Conservation (phyloP, 345 rosid species). For the Citrus unshiu region DNA sequence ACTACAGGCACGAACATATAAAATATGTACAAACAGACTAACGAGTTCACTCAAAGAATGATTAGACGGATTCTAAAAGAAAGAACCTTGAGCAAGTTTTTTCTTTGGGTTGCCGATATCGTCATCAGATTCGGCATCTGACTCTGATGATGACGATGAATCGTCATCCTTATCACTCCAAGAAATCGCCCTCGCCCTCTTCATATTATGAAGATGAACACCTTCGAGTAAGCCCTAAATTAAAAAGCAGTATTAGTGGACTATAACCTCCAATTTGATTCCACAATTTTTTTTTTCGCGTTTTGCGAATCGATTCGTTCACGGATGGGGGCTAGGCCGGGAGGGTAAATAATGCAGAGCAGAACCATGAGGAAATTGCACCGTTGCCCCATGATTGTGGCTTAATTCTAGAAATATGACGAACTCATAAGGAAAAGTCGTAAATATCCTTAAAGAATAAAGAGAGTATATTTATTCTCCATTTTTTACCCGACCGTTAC, state of each 20-base stretch:
- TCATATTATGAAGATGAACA: constrained; percentile 28
- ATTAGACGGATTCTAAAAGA: neutral
- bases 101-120: constrained; percentile 15
- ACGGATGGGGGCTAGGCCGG: neutral
- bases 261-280: neutral
- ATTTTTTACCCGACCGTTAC: no score
- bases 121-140: constrained; percentile 34
- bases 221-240: neutral
- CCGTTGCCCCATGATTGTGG: no score
- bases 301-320: neutral
- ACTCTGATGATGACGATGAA: constrained; percentile 39
- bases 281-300: neutral
- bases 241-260: neutral
- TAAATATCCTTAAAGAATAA: no score
- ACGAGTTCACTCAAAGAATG: neutral
- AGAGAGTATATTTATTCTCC: no score
- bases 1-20: neutral
- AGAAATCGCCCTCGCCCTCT: constrained; percentile 57
- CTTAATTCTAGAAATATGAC: no score
- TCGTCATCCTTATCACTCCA: constrained; percentile 44
- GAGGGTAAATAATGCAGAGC: neutral
- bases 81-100: constrained; percentile 24
- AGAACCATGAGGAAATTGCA: no score
- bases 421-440: no score
- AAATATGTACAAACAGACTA: neutral